These are phyloP conservation scores for Sophora flavescens DNA, from an alignment of 306 rosid species.

Conservation along the genomic window DNA sequence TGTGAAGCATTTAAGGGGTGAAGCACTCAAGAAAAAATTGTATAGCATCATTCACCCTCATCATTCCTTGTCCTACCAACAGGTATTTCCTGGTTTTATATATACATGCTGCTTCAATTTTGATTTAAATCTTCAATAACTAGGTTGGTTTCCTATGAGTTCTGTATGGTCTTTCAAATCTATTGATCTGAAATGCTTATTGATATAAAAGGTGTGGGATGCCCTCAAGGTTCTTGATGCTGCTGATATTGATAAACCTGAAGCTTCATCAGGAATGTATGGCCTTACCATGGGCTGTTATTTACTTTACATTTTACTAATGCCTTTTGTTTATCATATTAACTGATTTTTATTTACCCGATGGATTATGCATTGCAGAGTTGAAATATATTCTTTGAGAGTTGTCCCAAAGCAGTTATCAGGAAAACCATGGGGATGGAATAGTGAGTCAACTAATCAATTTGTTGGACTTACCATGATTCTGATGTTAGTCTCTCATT, in stretches of 20 bases:
- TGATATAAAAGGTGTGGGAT: constrained; percentile 67
- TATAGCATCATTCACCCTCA: constrained; percentile 62
- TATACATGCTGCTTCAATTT: constrained; percentile 10
- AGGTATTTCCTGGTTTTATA: constrained; percentile 47
- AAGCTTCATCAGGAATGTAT: constrained; percentile 63
- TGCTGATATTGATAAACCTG: constrained; percentile 69
- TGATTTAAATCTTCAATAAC: not conserved
- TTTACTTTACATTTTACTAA: not conserved
- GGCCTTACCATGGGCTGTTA: not conserved
- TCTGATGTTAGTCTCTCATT: constrained; percentile 39
- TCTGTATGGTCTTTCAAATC: constrained; percentile 12
- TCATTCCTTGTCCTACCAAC: constrained; percentile 65
- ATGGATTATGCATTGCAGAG: constrained; percentile 53
- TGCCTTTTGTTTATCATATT: constrained; percentile 26
- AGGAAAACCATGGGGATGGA: constrained; percentile 80
- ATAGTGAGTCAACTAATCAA: constrained; percentile 65
- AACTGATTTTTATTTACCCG: constrained; percentile 14
- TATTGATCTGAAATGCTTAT: not conserved
- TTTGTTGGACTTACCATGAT: constrained; percentile 41
- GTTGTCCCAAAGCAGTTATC: constrained; percentile 68
- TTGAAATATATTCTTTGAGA: constrained; percentile 74
- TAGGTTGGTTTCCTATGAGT: not conserved
- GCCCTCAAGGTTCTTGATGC: constrained; percentile 85
- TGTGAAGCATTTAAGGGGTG: constrained; percentile 51
- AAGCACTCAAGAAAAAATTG: constrained; percentile 60